Evolutionary conservation across 2,329 filamentous ascomycete genomes (phyloP).

Genomic region (Colletotrichum sp.): DNA sequence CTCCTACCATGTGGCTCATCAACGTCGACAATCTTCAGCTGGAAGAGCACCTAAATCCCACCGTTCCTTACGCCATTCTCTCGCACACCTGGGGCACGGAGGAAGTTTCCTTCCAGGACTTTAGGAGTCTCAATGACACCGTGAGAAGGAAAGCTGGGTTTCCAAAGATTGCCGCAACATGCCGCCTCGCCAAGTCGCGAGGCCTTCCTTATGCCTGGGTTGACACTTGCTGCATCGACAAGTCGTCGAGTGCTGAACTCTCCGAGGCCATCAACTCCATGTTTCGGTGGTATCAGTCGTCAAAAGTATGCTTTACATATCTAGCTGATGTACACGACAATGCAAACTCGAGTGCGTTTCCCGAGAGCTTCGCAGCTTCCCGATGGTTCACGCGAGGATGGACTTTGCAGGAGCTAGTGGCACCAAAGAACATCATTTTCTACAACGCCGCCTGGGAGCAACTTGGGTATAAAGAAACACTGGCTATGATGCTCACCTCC

Average conservation of each 20-base stretch:
- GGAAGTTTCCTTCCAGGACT: conserved; percentile 13
- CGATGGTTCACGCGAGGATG: not conserved
- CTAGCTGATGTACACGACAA: not conserved
- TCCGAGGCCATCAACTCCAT: not conserved
- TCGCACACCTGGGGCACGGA: conserved; percentile 23
- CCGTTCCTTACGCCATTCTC: conserved; percentile 24
- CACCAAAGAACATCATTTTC: not conserved
- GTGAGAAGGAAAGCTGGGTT: not conserved
- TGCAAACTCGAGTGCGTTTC: not conserved
- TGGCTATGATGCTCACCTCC: not conserved
- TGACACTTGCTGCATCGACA: conserved; percentile 1
- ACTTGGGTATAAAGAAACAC: not conserved
- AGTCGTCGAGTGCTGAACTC: not conserved
- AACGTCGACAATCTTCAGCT: not conserved
- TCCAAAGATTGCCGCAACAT: not conserved
- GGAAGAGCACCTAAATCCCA: not conserved
- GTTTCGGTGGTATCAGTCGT: not conserved
- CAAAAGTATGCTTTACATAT: not conserved
- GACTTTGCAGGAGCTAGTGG: not conserved
- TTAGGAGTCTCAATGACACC: not conserved
- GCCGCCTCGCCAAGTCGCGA: not conserved
- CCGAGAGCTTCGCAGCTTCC: not conserved
- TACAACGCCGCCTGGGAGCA: not conserved
- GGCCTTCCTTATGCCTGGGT: not conserved
- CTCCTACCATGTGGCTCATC: not conserved